A percentile compares a stretch with the other conserved stretches of the same genome.
These are phyloP conservation scores for Saccharomyces hybrid DNA, from an alignment of 1,139 yeast species.

Conservation along the genomic window DNA sequence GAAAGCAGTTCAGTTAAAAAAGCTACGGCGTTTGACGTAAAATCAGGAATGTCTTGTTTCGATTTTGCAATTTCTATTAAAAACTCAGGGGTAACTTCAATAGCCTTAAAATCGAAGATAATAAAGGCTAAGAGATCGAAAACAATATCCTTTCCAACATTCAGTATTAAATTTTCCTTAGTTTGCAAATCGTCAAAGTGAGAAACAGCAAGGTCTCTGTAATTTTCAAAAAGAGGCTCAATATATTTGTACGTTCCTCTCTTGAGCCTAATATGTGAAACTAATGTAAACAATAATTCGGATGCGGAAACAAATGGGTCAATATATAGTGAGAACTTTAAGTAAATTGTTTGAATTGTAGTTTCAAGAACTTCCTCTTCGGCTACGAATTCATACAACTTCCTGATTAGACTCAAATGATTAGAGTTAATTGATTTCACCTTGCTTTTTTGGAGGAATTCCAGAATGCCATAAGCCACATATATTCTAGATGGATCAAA, in stretches of 20 bases:
- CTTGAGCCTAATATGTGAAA: slow-evolving; percentile 16
- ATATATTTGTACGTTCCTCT: slow-evolving; percentile 15
- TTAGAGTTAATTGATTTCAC: slow-evolving; percentile 32
- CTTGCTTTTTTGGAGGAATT: slow-evolving; percentile 39
- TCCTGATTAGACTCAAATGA: slow-evolving; percentile 33
- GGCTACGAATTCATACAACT: slow-evolving; percentile 45
- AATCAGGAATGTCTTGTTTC: neutral
- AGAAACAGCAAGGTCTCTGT: slow-evolving; percentile 16
- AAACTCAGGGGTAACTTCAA: slow-evolving; percentile 17
- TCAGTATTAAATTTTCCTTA: neutral
- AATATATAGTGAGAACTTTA: slow-evolving; percentile 39
- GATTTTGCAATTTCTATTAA: slow-evolving; percentile 29
- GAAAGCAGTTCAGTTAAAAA: neutral
- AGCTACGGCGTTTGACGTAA: neutral
- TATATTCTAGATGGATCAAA: slow-evolving; percentile 72
- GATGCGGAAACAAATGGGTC: slow-evolving; percentile 24
- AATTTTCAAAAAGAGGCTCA: slow-evolving; percentile 12
- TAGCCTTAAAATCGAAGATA: slow-evolving; percentile 16
- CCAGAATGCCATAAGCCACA: slow-evolving; percentile 48
- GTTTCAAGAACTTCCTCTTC: slow-evolving; percentile 55
- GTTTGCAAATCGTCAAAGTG: slow-evolving; percentile 9
- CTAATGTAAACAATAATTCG: slow-evolving; percentile 33
- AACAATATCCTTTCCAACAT: slow-evolving; percentile 8
- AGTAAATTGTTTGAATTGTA: slow-evolving; percentile 44
- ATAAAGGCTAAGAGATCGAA: slow-evolving; percentile 13